Conservation (phyloP, 1,284 basidiomycete genomes). For the Moesziomyces sp. region DNA sequence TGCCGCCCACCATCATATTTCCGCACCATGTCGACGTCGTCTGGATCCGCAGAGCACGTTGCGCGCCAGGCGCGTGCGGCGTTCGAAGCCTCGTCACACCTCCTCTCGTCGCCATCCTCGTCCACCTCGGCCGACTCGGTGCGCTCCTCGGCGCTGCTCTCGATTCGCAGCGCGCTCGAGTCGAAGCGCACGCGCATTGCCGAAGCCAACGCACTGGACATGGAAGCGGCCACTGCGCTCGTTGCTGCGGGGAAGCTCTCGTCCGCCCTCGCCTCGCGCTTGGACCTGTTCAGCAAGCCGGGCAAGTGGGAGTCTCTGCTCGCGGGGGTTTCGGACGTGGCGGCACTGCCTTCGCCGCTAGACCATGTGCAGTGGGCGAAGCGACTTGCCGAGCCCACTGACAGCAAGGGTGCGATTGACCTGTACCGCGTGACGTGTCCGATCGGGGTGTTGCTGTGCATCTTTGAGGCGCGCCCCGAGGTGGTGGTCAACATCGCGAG, state of each 20-base stretch:
- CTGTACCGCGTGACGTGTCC: slow-evolving; percentile 95
- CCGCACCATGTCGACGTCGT: not conserved
- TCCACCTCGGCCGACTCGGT: slow-evolving; percentile 38
- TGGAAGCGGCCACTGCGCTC: slow-evolving; percentile 75
- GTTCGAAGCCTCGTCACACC: slow-evolving; percentile 36
- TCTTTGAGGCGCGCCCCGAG: slow-evolving; percentile 97
- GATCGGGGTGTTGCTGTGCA: slow-evolving; percentile 94
- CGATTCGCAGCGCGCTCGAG: slow-evolving; percentile 54
- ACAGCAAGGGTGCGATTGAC: slow-evolving; percentile 76
- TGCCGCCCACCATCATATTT: not conserved
- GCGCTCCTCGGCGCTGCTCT: slow-evolving; percentile 44
- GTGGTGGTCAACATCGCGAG: slow-evolving; percentile 98
- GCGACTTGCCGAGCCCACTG: slow-evolving; percentile 74
- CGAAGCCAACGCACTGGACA: slow-evolving; percentile 56
- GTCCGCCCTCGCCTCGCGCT: slow-evolving; percentile 80
- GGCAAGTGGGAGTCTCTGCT: slow-evolving; percentile 97
- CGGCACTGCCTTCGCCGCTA: slow-evolving; percentile 83
- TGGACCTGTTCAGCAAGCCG: slow-evolving; percentile 80
- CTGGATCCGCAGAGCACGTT: slow-evolving; percentile 18
- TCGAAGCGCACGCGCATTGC: slow-evolving; percentile 39
- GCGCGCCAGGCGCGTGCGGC: slow-evolving; percentile 46
- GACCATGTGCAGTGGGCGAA: slow-evolving; percentile 88
- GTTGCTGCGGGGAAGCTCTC: slow-evolving; percentile 86
- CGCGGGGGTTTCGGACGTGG: slow-evolving; percentile 88
- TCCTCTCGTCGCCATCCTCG: slow-evolving; percentile 26